A percentile compares a stretch with the other conserved stretches of the same genome.
phyloP scores from a whole-genome alignment of 257 asterid genomes.

The Verbascum thapsus region DNA sequence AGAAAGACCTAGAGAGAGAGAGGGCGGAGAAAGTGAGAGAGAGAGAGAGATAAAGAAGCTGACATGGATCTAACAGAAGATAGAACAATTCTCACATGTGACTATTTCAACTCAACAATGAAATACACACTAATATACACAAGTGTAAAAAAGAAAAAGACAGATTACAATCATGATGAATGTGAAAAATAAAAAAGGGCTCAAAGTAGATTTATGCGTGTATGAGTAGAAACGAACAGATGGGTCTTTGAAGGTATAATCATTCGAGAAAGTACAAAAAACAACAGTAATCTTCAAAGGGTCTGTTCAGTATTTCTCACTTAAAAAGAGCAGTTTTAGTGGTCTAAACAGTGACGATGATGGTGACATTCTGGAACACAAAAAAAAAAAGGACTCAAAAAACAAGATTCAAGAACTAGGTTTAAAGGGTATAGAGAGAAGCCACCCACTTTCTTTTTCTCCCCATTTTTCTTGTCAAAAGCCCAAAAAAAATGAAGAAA shows the following conservation, averaged over 20 bases:
- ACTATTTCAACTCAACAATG: constrained; percentile 35
- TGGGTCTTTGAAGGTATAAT: constrained; percentile 29
- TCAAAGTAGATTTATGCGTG: constrained; percentile 30
- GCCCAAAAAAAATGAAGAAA: not conserved
- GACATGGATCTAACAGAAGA: constrained; percentile 46
- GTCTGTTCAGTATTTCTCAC: constrained; percentile 19
- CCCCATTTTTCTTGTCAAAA: constrained; percentile 33
- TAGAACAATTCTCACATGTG: constrained; percentile 23
- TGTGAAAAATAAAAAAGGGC: constrained; percentile 24
- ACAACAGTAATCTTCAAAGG: constrained; percentile 25
- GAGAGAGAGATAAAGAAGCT: constrained; percentile 38
- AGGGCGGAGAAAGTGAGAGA: constrained; percentile 10
- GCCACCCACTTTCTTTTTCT: constrained; percentile 19
- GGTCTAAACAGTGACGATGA: constrained; percentile 29
- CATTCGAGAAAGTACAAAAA: constrained; percentile 34
- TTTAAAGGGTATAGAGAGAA: constrained; percentile 27
- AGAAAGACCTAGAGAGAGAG: constrained; percentile 13
- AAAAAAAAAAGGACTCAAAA: constrained; percentile 33
- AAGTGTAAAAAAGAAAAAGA: constrained; percentile 26
- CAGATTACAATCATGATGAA: constrained; percentile 36
- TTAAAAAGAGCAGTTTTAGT: not conserved
- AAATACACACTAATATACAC: not conserved
- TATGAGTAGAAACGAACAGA: constrained; percentile 22
- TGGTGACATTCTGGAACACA: constrained; percentile 29
- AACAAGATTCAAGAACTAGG: constrained; percentile 42